Evolutionary conservation across 345 rosid species (phyloP).

Genomic region (Arabidopsis suecica): DNA sequence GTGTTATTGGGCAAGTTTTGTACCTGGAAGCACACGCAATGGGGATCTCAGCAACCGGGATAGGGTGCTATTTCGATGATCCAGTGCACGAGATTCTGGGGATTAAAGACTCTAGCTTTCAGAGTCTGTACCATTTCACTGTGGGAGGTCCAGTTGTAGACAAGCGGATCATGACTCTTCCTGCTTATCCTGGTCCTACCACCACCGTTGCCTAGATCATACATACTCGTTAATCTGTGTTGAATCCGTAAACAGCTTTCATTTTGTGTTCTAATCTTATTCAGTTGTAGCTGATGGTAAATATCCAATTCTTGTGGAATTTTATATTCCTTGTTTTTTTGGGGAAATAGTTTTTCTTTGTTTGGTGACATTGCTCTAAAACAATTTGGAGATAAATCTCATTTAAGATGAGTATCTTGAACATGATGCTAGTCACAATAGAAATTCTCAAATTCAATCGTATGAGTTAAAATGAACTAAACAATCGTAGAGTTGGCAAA

Average conservation of each 20-base stretch:
- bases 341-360: no score
- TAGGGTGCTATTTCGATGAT: constrained; percentile 92
- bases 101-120: constrained; percentile 63
- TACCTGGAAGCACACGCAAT: constrained; percentile 92
- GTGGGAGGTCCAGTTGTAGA: constrained; percentile 83
- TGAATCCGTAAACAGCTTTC: not conserved
- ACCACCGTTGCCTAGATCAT: constrained; percentile 51
- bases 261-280: not conserved
- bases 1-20: constrained; percentile 85
- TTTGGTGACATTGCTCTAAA: no score
- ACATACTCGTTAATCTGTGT: not conserved
- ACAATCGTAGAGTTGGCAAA: no score
- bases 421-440: no score
- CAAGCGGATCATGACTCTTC: constrained; percentile 87
- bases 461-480: no score
- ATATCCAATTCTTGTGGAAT: not conserved
- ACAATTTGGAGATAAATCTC: no score
- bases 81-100: constrained; percentile 89
- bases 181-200: constrained; percentile 85
- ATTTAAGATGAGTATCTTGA: no score
- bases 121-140: constrained; percentile 86
- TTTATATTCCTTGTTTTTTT: no score
- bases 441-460: no score
- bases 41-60: constrained; percentile 92
- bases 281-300: not conserved